A percentile compares a stretch with the other conserved stretches of the same genome.
phyloP scores from a whole-genome alignment of 1,139 yeast species.

The Magnusiomyces fungicola region DNA sequence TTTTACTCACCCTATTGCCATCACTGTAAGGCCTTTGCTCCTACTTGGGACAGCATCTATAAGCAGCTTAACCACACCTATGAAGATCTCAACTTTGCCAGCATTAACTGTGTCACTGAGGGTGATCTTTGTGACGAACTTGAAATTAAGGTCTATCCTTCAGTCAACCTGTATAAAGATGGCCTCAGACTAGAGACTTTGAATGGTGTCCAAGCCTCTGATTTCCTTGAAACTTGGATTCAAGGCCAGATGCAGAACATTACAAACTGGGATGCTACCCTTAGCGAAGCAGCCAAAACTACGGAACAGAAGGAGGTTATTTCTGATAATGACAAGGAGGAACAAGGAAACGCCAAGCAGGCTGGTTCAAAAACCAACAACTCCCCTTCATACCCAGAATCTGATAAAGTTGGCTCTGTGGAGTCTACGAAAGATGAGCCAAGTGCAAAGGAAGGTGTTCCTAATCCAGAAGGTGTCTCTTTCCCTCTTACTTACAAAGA shows the following conservation, averaged over 20 bases:
- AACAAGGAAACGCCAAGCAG: neutral
- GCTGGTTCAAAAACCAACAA: neutral
- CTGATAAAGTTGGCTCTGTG: too few species aligned
- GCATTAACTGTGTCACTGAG: conserved; percentile 35
- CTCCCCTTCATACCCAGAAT: neutral
- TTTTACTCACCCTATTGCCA: conserved; percentile 38
- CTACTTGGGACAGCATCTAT: conserved; percentile 33
- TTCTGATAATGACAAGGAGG: neutral
- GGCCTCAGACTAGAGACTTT: conserved; percentile 26
- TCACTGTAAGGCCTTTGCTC: conserved; percentile 36
- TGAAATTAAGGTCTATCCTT: conserved; percentile 31
- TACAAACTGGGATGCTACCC: too few species aligned
- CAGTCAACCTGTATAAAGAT: conserved; percentile 30
- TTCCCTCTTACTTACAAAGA: conserved; percentile 19
- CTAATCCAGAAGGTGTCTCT: conserved; percentile 24
- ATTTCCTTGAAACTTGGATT: conserved; percentile 5
- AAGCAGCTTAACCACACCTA: conserved; percentile 17
- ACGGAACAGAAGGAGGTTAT: neutral
- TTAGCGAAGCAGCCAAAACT: neutral
- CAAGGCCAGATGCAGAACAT: conserved; percentile 5
- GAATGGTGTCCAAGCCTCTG: conserved; percentile 7
- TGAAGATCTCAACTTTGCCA: conserved; percentile 30
- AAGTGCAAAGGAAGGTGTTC: too few species aligned
- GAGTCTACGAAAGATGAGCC: too few species aligned
- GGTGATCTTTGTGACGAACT: conserved; percentile 35